Percentiles rank a stretch among this genome's conserved stretches.
phyloP scores from a whole-genome alignment of 176 grass and related monocot genomes.

The Chloris gayana region DNA sequence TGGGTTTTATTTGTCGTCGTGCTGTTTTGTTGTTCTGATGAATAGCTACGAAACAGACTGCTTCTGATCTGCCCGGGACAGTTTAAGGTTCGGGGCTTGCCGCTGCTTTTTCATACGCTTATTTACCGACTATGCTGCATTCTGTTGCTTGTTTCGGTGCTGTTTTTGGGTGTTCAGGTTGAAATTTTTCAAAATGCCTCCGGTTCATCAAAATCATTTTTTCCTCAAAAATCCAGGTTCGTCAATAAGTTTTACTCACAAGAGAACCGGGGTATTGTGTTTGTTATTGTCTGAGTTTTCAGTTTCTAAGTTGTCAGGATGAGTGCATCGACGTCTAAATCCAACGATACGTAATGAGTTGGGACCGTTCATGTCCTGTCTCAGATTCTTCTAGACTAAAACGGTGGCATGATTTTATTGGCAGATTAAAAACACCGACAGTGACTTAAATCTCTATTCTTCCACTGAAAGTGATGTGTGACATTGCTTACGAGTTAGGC shows the following conservation, averaged over 20 bases:
- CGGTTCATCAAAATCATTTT: not conserved
- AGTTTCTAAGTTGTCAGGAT: not conserved
- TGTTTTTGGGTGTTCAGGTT: not conserved
- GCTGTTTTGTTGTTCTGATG: not conserved
- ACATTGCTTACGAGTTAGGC: not conserved
- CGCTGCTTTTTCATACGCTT: not conserved
- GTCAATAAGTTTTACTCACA: not conserved
- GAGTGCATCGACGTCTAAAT: not conserved
- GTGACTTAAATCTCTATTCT: constrained; percentile 12
- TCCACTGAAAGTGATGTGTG: not conserved
- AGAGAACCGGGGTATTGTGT: not conserved
- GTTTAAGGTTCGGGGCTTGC: not conserved
- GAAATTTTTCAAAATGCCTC: not conserved
- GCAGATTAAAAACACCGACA: not conserved
- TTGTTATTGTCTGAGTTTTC: not conserved
- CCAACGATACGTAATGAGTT: not conserved
- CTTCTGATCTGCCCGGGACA: not conserved
- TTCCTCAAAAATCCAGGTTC: not conserved
- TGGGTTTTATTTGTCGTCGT: not conserved
- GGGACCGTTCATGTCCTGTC: not conserved
- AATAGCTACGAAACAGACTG: not conserved
- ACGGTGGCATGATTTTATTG: constrained; percentile 17
- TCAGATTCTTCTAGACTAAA: constrained; percentile 34
- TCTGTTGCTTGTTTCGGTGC: not conserved
- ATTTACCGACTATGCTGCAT: not conserved